These are phyloP conservation scores for Adenanthera pavonina DNA, from an alignment of 306 rosid species.

Conservation along the genomic window DNA sequence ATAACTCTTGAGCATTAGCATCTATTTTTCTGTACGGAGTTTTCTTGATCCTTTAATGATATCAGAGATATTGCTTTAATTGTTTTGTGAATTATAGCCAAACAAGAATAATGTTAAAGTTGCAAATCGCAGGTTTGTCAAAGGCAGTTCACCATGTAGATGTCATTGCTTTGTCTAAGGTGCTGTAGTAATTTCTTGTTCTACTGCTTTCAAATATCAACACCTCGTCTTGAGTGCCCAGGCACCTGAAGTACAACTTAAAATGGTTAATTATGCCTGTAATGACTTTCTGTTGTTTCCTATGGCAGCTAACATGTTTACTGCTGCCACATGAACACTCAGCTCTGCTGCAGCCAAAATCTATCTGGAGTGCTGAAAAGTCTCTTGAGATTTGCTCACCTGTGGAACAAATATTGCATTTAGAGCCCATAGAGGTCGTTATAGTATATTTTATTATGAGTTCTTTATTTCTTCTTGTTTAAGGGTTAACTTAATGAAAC, in stretches of 20 bases:
- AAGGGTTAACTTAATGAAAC: not conserved
- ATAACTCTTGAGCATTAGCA: conserved; percentile 6
- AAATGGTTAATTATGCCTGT: conserved; percentile 1
- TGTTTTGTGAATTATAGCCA: conserved; percentile 19
- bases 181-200: conserved; percentile 33
- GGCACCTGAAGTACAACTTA: conserved; percentile 26
- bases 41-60: conserved; percentile 5
- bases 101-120: conserved; percentile 29
- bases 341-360: conserved; percentile 69
- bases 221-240: conserved; percentile 33
- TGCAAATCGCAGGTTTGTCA: conserved; percentile 60
- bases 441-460: not conserved
- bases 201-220: conserved; percentile 30
- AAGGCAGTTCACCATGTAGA: conserved; percentile 66
- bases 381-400: conserved; percentile 70
- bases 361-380: conserved; percentile 85
- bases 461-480: conserved; percentile 10
- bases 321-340: conserved; percentile 72
- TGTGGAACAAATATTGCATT: conserved; percentile 84
- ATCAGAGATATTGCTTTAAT: conserved; percentile 17
- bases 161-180: conserved; percentile 84
- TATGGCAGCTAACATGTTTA: conserved; percentile 82
- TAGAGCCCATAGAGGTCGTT: conserved; percentile 88
- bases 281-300: conserved; percentile 42
- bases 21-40: conserved; percentile 7